Evolutionary conservation across 371 early-diverging fungal genomes (phyloP), one percentile per base, ranked within the genome.

Genomic region (Lichtheimia ramosa): DNA sequence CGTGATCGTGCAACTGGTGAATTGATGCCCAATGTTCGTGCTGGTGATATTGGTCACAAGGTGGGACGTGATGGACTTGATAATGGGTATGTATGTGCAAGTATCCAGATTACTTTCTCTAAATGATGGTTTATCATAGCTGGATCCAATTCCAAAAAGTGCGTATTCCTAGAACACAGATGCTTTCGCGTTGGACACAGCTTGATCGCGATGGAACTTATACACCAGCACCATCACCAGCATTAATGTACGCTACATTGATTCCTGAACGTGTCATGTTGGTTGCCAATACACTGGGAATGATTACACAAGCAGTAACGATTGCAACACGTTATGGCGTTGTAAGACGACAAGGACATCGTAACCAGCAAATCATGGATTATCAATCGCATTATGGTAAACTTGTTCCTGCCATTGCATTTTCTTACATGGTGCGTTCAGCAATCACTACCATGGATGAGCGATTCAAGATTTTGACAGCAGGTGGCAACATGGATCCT

Each of bases 111-210:
- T n/a, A n/a, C n/a, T n/a, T n/a, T n/a, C n/a, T n/a, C n/a, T n/a
- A n/a, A n/a, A n/a, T n/a, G n/a, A n/a, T n/a, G n/a, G n/a, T 25
- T 25, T 25, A 3, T 25, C 5, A 25, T 25, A 95, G 96, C 10
- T 95, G 94, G 94, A 94, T 95, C 63, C 92, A 93, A 66, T 95
- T 95, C 79, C 89, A 90, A 12, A 70, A 87, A 28, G 92, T 91
- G 51, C 89, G 94, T 58, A 87, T 94, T 40, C 95, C 96, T 4
- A 88, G 96, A 34, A 77, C 83, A 43, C 81, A 93, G 67, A 90
- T 94, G 93, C 76, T 94, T 43, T 69, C 81, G 69, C 84, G 81
- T 65, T 88, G 89, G 84, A 78, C 85, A 6, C 71, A 70, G 16
- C 81, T 91, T 56, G 73, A 69, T 54, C 75, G 83, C 23, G 75